Conservation (phyloP, 2,329 filamentous ascomycete genomes). For the Bipolaris gigantea region DNA sequence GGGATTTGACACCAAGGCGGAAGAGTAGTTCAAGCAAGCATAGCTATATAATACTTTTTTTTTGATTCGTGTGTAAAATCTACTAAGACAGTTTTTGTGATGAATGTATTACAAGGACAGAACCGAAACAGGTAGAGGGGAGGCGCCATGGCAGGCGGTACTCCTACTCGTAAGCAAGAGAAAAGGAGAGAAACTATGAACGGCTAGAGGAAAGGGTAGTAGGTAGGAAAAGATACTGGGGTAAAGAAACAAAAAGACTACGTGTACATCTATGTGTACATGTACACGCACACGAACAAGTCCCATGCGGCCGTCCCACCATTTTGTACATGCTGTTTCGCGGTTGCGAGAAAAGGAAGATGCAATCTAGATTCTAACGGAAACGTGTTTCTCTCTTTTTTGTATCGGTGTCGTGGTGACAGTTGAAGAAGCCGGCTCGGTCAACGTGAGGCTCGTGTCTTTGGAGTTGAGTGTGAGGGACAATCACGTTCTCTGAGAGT, state of each 20-base stretch:
- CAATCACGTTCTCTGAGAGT: background rate
- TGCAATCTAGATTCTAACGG: background rate
- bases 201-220: too few species aligned
- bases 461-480: background rate
- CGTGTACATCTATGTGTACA: background rate
- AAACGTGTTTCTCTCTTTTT: background rate
- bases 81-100: too few species aligned
- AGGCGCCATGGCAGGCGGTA: too few species aligned
- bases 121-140: too few species aligned
- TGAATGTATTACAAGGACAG: too few species aligned
- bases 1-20: too few species aligned
- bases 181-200: too few species aligned
- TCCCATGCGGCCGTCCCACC: background rate
- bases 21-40: too few species aligned
- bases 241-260: background rate
- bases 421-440: background rate
- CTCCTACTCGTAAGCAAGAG: too few species aligned
- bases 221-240: too few species aligned
- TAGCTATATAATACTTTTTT: too few species aligned
- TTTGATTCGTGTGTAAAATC: too few species aligned
- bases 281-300: background rate
- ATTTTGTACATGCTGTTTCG: background rate
- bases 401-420: background rate
- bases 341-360: background rate
- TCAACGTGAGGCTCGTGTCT: background rate